Percentiles rank a stretch among this genome's conserved stretches.
These are phyloP conservation scores for Rhizopogon vinicolor DNA, from an alignment of 768 basidiomycete genomes.

Conservation along the genomic window DNA sequence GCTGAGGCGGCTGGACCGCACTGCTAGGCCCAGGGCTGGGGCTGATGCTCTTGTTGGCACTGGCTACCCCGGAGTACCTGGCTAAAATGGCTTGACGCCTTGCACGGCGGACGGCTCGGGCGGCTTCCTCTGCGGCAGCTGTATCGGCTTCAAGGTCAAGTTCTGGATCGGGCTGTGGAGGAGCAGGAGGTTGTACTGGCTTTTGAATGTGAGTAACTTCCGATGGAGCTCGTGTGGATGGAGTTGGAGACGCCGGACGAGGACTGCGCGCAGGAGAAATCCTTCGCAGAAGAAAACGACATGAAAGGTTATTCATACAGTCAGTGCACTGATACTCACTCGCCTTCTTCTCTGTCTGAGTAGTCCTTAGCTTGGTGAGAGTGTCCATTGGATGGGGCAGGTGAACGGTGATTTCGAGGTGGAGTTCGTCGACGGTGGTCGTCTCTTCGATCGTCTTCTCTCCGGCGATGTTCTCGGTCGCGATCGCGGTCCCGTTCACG, in stretches of 20 bases:
- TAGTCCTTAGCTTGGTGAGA: slow-evolving; percentile 25
- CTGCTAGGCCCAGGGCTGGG: slow-evolving; percentile 64
- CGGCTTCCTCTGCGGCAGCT: slow-evolving; percentile 48
- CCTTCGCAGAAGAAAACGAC: slow-evolving; percentile 29
- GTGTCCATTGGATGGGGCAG: slow-evolving; percentile 16
- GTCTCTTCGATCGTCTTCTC: slow-evolving; percentile 25
- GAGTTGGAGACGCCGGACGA: slow-evolving; percentile 16
- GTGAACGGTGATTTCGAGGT: slow-evolving; percentile 7
- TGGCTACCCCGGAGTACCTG: slow-evolving; percentile 56
- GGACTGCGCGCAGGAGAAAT: slow-evolving; percentile 56
- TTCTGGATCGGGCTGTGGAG: slow-evolving; percentile 31
- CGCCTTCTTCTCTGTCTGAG: slow-evolving; percentile 85
- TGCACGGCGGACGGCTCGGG: slow-evolving; percentile 65
- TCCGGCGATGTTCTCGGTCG: slow-evolving; percentile 21
- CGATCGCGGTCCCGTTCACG: slow-evolving; percentile 22
- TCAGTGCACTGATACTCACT: slow-evolving; percentile 57
- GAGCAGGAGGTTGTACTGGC: slow-evolving; percentile 13
- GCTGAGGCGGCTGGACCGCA: slow-evolving; percentile 70
- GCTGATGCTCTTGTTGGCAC: slow-evolving; percentile 39
- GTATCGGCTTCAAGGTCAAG: slow-evolving; percentile 54
- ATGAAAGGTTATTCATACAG: slow-evolving; percentile 7
- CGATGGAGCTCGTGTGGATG: slow-evolving; percentile 17
- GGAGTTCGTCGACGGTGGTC: slow-evolving; percentile 22
- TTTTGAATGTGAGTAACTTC: slow-evolving; percentile 8
- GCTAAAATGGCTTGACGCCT: slow-evolving; percentile 74